These are phyloP conservation scores for slime mould (Dictyostelium discoideum) DNA, from an alignment of 78 protist genomes.

Conservation along the genomic window dicty_2.7 NC_007089.4:3913001-3913500, in stretches of 20 bases:
- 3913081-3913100: constrained; percentile 88
- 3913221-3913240: constrained; percentile 74
- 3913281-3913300: constrained; percentile 87
- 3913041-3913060: neutral
- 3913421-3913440: constrained; percentile 83
- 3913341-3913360: constrained; percentile 86
- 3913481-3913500: constrained; percentile 96
- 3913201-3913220: constrained; percentile 86
- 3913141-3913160: constrained; percentile 80
- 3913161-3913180: constrained; percentile 78
- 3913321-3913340: constrained; percentile 94
- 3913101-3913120: constrained; percentile 91
- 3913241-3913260: constrained; percentile 90
- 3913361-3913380: constrained; percentile 82
- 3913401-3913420: constrained; percentile 94
- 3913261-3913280: constrained; percentile 91
- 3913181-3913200: constrained; percentile 78
- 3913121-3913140: constrained; percentile 86
- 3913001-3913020: neutral
- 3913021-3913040: neutral
- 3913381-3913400: constrained; percentile 93
- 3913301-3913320: constrained; percentile 95
- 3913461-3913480: constrained; percentile 90
- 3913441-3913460: constrained; percentile 93
- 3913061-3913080: constrained; percentile 85